Evolutionary conservation across 2,329 filamentous ascomycete species (phyloP), one percentile per base, ranked within the genome.

Genomic region (Claviceps sp.): DNA sequence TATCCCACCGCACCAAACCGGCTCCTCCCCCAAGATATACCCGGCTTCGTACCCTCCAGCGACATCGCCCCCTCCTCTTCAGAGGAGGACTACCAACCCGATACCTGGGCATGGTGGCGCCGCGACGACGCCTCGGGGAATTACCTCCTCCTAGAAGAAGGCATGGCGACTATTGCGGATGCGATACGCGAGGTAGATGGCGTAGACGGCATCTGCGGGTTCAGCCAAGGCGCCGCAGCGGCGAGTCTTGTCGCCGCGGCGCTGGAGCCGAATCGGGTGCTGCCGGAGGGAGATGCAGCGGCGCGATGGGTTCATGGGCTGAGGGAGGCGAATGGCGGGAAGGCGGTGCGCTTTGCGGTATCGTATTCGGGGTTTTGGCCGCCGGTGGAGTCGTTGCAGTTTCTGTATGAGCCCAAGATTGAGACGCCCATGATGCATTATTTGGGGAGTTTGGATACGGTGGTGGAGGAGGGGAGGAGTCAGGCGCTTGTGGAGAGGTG

Each of bases 91-190:
- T 73, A 79, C 22, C 67, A 73, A 45, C 70, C 76, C 20, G 86
- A 93, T 61, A 77, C 81, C 3, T 95, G 83, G 76, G 86, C 80
- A 13, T 97, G 91, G 91, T 96, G 72, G 66, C 74, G 88, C 76
- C 79, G 78, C 50, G 79, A 88, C 59, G 82, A 83, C 42, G 76
- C 79, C 11, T 74, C 76, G 17, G 67, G 62, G 1, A 74, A 73
- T 1, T 96, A 95, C 66, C 73, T 76, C 9, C 78, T 81, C 0
- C 67, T 96, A 2, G 79, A 85, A n/a, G 68, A 77, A 20, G 88
- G 87, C 1, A 75, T 96, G 58, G 67, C 63, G 0, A 62, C 70
- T 2, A 68, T 95, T 5, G 85, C 85, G 0, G 64, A 73, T 4
- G 68, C 80, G 0, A 78, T 94, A 23, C 66, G 70, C 36, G 74